phyloP scores from a whole-genome alignment of 106 monocot species.

The Iris macrosiphon region DNA sequence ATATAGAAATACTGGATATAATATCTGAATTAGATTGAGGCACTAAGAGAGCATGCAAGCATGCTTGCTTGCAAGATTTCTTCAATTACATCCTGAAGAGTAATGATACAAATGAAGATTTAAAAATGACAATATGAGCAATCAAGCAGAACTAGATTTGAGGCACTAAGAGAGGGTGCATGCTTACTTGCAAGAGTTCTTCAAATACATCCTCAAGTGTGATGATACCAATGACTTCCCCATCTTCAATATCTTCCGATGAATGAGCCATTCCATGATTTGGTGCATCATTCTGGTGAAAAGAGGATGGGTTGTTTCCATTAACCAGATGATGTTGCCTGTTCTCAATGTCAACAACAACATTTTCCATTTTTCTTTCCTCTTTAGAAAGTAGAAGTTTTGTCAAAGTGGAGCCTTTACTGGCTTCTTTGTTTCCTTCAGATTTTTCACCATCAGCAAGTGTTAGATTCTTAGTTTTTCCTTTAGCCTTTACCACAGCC shows the following conservation, averaged over 20 bases:
- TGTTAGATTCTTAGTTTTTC: slow-evolving; percentile 22
- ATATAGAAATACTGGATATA: no score
- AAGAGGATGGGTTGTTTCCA: slow-evolving; percentile 10
- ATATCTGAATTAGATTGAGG: no score
- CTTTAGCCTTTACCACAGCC: slow-evolving; percentile 81
- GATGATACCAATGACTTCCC: slow-evolving; percentile 94
- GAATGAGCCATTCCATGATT: slow-evolving; percentile 14
- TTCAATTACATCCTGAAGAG: slow-evolving; percentile 95
- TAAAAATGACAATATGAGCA: no score
- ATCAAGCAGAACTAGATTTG: no score
- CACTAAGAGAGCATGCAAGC: no score
- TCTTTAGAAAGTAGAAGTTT: slow-evolving; percentile 39
- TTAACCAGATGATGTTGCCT: slow-evolving; percentile 21
- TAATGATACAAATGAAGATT: slow-evolving; percentile 96
- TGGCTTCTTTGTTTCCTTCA: slow-evolving; percentile 26
- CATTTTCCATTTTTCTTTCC: slow-evolving; percentile 38
- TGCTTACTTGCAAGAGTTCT: slow-evolving; percentile 85
- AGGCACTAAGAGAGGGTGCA: no score
- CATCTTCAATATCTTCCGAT: slow-evolving; percentile 70
- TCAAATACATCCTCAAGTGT: slow-evolving; percentile 99
- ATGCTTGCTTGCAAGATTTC: slow-evolving; percentile 71
- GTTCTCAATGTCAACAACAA: slow-evolving; percentile 52
- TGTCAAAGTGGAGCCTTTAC: slow-evolving; percentile 26
- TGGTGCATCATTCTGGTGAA: slow-evolving; percentile 20
- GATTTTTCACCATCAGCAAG: slow-evolving; percentile 14